These are phyloP conservation scores for Monosporozyma siamensis DNA, from an alignment of 805 yeast genomes.

Conservation along the genomic window DNA sequence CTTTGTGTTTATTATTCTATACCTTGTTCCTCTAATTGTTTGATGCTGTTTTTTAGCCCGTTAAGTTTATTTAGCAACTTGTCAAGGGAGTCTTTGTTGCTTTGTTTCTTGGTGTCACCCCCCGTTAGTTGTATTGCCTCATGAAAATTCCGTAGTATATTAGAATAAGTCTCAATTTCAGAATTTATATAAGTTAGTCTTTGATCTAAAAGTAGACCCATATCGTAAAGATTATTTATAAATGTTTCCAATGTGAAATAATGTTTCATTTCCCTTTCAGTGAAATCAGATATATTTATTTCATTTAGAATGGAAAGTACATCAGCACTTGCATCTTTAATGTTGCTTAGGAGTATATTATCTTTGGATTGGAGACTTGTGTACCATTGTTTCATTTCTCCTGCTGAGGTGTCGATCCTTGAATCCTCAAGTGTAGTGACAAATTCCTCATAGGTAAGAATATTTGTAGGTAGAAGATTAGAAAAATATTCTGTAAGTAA, in stretches of 20 bases:
- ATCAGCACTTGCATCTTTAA: constrained; percentile 56
- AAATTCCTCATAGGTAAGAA: neutral
- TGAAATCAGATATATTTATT: constrained; percentile 10
- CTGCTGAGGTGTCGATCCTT: neutral
- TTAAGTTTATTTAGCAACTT: neutral
- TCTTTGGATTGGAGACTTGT: constrained; percentile 24
- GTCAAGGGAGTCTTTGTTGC: neutral
- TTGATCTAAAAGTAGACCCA: constrained; percentile 12
- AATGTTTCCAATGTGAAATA: constrained; percentile 15
- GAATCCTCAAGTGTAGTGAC: neutral
- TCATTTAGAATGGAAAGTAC: constrained; percentile 33
- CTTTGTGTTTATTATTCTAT: neutral
- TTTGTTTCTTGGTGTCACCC: neutral
- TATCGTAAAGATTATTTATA: constrained; percentile 13
- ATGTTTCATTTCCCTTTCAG: constrained; percentile 9
- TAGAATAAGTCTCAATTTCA: constrained; percentile 4
- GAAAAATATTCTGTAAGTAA: neutral
- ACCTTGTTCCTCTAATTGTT: neutral
- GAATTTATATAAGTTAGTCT: constrained; percentile 7
- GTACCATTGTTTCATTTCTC: constrained; percentile 1
- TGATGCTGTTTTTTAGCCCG: neutral
- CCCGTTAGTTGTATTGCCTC: constrained; percentile 1
- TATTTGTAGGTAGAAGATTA: neutral
- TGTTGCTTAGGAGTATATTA: constrained; percentile 40
- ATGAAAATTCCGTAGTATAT: constrained; percentile 6